A percentile compares a stretch with the other conserved stretches of the same genome.
phyloP scores from a whole-genome alignment of 1,284 basidiomycete species.

The Athelia psychrophila region DNA sequence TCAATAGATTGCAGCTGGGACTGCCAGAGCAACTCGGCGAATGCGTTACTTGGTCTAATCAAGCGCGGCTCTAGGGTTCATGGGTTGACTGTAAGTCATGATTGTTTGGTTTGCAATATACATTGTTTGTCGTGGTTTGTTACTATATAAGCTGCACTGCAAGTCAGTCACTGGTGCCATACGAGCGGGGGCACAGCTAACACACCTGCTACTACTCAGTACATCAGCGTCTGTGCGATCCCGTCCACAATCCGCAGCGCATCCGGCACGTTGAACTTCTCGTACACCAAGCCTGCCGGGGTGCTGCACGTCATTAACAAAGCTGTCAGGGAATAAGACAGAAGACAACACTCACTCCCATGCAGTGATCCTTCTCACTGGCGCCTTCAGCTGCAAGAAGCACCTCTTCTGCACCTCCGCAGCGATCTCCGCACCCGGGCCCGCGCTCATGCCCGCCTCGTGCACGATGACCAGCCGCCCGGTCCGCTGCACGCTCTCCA shows the following conservation, averaged over 20 bases:
- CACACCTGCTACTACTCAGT: constrained; percentile 34
- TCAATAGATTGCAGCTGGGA: no score
- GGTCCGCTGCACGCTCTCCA: constrained; percentile 81
- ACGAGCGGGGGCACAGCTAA: no score
- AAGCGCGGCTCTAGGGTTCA: no score
- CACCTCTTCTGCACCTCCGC: constrained; percentile 85
- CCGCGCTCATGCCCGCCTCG: constrained; percentile 83
- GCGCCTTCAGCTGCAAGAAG: constrained; percentile 85
- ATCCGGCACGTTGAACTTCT: constrained; percentile 91
- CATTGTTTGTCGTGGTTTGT: no score
- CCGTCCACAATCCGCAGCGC: constrained; percentile 80
- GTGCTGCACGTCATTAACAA: constrained; percentile 27
- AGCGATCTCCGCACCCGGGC: constrained; percentile 85
- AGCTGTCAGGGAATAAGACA: constrained; percentile 6
- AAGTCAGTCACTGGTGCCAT: no score
- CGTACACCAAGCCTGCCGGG: constrained; percentile 80
- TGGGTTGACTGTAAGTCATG: no score
- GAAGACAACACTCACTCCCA: constrained; percentile 77
- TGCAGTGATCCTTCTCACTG: constrained; percentile 81
- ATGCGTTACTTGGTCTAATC: no score
- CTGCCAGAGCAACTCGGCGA: no score
- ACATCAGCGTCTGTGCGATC: constrained; percentile 79
- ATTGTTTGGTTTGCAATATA: no score
- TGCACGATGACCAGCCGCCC: constrained; percentile 86
- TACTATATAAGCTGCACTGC: no score